Conservation (phyloP, 2,329 filamentous ascomycete species). For the Exophiala phaeomuriformis region DNA sequence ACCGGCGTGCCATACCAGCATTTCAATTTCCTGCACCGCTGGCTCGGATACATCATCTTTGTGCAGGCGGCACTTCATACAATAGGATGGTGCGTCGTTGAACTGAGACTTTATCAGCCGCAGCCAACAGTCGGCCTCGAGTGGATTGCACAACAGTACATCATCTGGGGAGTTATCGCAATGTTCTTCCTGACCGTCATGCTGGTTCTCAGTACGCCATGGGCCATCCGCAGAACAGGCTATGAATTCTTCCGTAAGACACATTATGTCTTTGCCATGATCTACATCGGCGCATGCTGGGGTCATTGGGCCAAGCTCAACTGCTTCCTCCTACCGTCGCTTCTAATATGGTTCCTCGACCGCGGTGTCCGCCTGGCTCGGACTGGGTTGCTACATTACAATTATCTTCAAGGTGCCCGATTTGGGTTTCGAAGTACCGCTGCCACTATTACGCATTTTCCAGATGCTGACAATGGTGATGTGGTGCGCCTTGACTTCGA, state of each 20-base stretch:
- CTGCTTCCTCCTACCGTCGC: constrained; percentile 61
- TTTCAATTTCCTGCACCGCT: constrained; percentile 72
- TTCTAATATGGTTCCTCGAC: constrained; percentile 60
- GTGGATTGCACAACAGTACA: constrained; percentile 60
- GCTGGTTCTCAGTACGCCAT: constrained; percentile 52
- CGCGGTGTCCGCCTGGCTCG: constrained; percentile 53
- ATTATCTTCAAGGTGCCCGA: constrained; percentile 39
- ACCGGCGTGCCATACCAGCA: constrained; percentile 69
- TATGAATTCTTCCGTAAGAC: constrained; percentile 72
- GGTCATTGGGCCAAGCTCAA: constrained; percentile 63
- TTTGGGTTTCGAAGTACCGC: constrained; percentile 51
- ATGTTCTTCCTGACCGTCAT: constrained; percentile 57
- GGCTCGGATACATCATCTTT: constrained; percentile 67
- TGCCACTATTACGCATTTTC: constrained; percentile 48
- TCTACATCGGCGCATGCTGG: constrained; percentile 70
- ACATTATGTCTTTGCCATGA: constrained; percentile 64
- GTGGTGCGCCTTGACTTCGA: constrained; percentile 60
- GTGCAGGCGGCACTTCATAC: constrained; percentile 62
- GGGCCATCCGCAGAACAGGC: constrained; percentile 58
- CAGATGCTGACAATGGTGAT: constrained; percentile 51
- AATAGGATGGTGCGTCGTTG: constrained; percentile 61
- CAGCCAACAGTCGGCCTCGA: constrained; percentile 53
- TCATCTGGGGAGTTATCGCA: constrained; percentile 66
- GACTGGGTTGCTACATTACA: constrained; percentile 55
- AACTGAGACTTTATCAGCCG: constrained; percentile 61